Conservation (phyloP, 805 yeast genomes). For the Tetrapisispora pingtungensis region DNA sequence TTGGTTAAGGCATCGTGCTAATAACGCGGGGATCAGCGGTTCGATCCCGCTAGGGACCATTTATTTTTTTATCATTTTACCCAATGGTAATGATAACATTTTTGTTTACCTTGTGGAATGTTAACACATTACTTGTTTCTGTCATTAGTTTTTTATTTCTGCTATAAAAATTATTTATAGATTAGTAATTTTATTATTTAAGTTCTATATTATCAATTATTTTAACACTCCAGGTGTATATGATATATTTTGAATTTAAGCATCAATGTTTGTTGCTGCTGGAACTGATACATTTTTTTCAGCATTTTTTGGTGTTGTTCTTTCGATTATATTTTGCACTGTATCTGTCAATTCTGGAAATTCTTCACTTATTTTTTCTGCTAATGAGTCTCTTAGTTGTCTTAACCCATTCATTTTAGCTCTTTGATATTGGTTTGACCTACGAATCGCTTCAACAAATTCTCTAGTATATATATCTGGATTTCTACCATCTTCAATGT, state of each 20-base stretch:
- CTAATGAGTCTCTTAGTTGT: conserved; percentile 54
- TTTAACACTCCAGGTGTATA: background rate
- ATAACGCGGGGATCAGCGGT: conserved; percentile 8
- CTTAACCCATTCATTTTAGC: conserved; percentile 71
- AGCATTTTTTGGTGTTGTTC: conserved; percentile 20
- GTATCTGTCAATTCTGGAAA: conserved; percentile 63
- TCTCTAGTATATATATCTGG: conserved; percentile 97
- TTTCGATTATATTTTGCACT: conserved; percentile 45
- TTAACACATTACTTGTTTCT: background rate
- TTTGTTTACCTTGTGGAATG: background rate
- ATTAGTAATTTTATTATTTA: no score
- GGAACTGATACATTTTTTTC: background rate
- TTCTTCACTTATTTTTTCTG: conserved; percentile 58
- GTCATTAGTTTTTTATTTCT: background rate
- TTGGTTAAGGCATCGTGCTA: conserved; percentile 10
- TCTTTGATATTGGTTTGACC: conserved; percentile 76
- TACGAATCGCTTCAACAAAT: conserved; percentile 87
- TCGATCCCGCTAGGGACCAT: conserved; percentile 8
- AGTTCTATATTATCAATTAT: no score
- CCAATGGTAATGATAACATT: background rate
- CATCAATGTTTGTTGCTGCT: background rate
- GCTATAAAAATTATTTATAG: background rate
- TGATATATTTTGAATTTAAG: background rate
- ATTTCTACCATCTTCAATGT: conserved; percentile 92
- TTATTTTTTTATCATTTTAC: background rate